Conservation (phyloP, 306 rosid genomes). For the Elaeagnus macrophylla region DNA sequence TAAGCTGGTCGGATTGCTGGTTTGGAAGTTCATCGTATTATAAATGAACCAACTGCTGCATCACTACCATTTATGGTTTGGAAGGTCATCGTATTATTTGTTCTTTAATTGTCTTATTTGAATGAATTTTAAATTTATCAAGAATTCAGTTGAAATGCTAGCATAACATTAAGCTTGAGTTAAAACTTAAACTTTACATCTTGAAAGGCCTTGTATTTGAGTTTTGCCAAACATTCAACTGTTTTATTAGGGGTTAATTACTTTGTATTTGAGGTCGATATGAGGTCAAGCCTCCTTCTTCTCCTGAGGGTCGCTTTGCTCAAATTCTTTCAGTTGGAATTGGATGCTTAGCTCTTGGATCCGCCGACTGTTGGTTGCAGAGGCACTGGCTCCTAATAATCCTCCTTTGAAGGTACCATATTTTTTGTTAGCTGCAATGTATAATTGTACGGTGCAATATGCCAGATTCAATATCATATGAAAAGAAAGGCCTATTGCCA, state of each 20-base stretch:
- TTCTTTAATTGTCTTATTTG: neutral
- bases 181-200: no score
- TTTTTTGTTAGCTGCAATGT: neutral
- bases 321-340: slow-evolving; percentile 82
- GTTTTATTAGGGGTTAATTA: neutral
- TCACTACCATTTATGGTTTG: no score
- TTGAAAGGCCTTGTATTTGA: no score
- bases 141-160: no score
- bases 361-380: slow-evolving; percentile 97
- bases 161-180: no score
- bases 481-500: neutral
- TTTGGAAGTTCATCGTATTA: no score
- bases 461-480: neutral
- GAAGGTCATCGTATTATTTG: no score
- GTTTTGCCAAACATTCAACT: no score
- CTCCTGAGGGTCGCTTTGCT: slow-evolving; percentile 64
- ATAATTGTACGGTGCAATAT: neutral
- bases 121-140: neutral
- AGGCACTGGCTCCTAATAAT: slow-evolving; percentile 94
- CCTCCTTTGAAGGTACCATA: slow-evolving; percentile 86
- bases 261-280: slow-evolving; percentile 6
- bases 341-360: slow-evolving; percentile 98
- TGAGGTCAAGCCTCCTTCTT: slow-evolving; percentile 88
- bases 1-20: no score
- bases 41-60: no score